phyloP scores from a whole-genome alignment of 305 asterid species.

The Plantago lanceolata region DNA sequence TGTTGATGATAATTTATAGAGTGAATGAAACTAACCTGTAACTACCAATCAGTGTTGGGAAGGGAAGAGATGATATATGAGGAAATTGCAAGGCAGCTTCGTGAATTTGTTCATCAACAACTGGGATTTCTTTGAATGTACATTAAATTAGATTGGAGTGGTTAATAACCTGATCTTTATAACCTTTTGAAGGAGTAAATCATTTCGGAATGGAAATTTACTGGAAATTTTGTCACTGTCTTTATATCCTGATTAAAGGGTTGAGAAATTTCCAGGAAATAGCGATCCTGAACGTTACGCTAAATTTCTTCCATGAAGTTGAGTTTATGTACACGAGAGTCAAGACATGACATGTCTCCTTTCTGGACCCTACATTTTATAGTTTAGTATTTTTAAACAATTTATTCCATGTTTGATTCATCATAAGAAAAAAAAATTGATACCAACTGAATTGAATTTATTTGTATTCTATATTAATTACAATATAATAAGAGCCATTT shows the following conservation, averaged over 20 bases:
- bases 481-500: no score
- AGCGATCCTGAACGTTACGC: no score
- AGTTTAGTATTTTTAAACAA: no score
- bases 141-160: neutral
- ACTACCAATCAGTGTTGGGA: neutral
- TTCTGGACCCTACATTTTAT: no score
- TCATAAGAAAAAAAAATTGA: no score
- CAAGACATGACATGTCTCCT: no score
- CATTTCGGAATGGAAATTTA: neutral
- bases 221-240: neutral
- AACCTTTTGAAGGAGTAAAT: neutral
- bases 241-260: neutral
- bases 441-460: no score
- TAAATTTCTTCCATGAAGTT: no score
- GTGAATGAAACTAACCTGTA: neutral
- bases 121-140: neutral
- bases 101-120: conserved; percentile 10
- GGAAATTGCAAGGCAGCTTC: conserved; percentile 36
- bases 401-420: no score
- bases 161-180: neutral
- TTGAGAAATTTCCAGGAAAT: conserved; percentile 6
- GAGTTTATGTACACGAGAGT: no score
- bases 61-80: conserved; percentile 2
- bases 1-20: no score
- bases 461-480: no score